Evolutionary conservation across 208 protist species (phyloP).

Genomic region (Blastocrithidia nonstop): DNA sequence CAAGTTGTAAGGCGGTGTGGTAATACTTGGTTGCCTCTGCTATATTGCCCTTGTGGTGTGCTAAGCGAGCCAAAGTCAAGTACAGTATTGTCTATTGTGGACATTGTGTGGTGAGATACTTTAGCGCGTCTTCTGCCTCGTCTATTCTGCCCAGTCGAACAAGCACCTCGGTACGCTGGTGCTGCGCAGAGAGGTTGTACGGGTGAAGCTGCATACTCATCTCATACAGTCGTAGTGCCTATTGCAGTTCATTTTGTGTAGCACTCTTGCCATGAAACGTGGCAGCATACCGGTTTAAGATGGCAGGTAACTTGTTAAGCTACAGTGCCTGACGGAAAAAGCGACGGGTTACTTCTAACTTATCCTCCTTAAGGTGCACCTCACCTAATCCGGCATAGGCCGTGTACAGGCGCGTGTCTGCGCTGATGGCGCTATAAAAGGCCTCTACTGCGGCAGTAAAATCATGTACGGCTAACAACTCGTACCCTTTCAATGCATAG

Average conservation of each 20-base stretch:
- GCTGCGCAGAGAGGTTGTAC: constrained; percentile 71
- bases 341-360: constrained; percentile 70
- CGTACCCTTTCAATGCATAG: constrained; percentile 89
- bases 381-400: constrained; percentile 93
- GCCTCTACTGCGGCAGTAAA: constrained; percentile 77
- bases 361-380: constrained; percentile 85
- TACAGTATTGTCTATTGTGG: constrained; percentile 85
- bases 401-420: constrained; percentile 90
- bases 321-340: constrained; percentile 81
- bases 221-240: constrained; percentile 64
- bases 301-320: constrained; percentile 71
- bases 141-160: constrained; percentile 44
- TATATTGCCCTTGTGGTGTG: constrained; percentile 22
- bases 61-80: constrained; percentile 73
- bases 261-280: constrained; percentile 42
- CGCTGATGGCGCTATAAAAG: constrained; percentile 84
- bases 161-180: constrained; percentile 83
- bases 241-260: constrained; percentile 18
- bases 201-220: constrained; percentile 58
- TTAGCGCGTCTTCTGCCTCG: constrained; percentile 58
- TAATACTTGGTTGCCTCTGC: constrained; percentile 45
- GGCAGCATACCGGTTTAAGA: constrained; percentile 60
- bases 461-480: constrained; percentile 88
- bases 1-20: constrained; percentile 53
- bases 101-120: constrained; percentile 45